Conservation (phyloP, 2,329 filamentous ascomycete genomes). For the Fusarium hostae region DNA sequence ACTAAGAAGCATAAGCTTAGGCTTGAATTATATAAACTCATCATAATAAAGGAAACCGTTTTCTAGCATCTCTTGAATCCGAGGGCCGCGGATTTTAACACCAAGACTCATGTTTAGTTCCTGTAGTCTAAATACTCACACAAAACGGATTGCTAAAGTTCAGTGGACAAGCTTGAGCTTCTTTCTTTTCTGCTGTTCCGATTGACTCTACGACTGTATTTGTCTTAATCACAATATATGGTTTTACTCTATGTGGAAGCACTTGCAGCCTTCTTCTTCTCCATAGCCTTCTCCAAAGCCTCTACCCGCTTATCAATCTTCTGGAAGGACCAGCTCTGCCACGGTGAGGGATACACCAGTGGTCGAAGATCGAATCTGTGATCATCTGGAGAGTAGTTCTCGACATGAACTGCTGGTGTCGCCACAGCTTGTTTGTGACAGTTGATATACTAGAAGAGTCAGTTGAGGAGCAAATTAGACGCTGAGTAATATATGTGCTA, state of each 20-base stretch:
- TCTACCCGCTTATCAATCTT: constrained; percentile 53
- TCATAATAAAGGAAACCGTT: neutral
- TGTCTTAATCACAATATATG: neutral
- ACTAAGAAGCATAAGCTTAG: neutral
- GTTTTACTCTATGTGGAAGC: neutral
- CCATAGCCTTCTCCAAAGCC: constrained; percentile 45
- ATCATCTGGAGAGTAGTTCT: constrained; percentile 43
- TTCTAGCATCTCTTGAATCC: neutral
- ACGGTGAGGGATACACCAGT: constrained; percentile 50
- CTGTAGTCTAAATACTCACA: neutral
- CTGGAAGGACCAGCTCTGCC: constrained; percentile 51
- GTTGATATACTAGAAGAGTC: constrained; percentile 4
- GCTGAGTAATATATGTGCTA: neutral
- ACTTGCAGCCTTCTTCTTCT: constrained; percentile 13
- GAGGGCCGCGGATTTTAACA: neutral
- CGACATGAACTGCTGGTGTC: constrained; percentile 12
- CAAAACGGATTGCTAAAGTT: neutral
- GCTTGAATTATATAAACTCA: neutral
- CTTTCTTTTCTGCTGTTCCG: neutral
- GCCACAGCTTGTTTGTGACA: constrained; percentile 20
- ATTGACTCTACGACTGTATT: neutral
- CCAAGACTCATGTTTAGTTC: neutral
- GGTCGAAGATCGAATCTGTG: constrained; percentile 41
- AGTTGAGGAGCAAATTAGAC: neutral
- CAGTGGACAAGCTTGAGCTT: neutral